A percentile compares a stretch with the other conserved stretches of the same genome.
These are phyloP conservation scores for Leersia perrieri DNA, from an alignment of 176 grass and related monocot species.

Conservation along the genomic window DNA sequence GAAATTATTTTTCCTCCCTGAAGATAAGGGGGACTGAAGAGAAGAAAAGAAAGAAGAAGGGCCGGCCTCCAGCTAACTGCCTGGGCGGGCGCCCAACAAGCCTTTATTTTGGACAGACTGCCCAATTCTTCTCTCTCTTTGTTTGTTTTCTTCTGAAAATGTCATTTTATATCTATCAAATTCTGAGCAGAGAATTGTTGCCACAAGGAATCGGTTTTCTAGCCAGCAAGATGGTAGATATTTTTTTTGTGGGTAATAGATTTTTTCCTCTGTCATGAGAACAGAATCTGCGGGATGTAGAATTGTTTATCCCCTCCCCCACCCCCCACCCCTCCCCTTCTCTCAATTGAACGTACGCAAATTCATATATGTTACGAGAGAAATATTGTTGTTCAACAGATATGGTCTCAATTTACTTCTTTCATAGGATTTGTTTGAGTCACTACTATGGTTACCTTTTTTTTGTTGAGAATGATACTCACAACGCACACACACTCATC, in stretches of 20 bases:
- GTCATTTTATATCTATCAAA: not conserved
- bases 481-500: too few species aligned
- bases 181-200: slow-evolving; percentile 21
- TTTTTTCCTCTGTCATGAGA: not conserved
- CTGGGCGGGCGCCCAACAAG: slow-evolving; percentile 17
- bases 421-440: too few species aligned
- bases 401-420: too few species aligned
- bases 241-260: slow-evolving; percentile 12
- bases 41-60: not conserved
- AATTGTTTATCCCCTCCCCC: too few species aligned
- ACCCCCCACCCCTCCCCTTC: too few species aligned
- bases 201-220: not conserved
- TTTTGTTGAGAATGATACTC: too few species aligned
- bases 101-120: slow-evolving; percentile 2
- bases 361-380: too few species aligned
- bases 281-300: not conserved
- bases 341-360: too few species aligned
- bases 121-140: slow-evolving; percentile 15
- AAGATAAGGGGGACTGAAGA: slow-evolving; percentile 32
- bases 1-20: slow-evolving; percentile 6
- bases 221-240: slow-evolving; percentile 12
- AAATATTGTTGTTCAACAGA: too few species aligned
- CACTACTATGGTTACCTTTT: too few species aligned
- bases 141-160: not conserved
- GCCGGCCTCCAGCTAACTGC: not conserved